Base-by-base conservation (phyloP, 1,284 basidiomycete species). In the Neolentinus lepideus region DNA sequence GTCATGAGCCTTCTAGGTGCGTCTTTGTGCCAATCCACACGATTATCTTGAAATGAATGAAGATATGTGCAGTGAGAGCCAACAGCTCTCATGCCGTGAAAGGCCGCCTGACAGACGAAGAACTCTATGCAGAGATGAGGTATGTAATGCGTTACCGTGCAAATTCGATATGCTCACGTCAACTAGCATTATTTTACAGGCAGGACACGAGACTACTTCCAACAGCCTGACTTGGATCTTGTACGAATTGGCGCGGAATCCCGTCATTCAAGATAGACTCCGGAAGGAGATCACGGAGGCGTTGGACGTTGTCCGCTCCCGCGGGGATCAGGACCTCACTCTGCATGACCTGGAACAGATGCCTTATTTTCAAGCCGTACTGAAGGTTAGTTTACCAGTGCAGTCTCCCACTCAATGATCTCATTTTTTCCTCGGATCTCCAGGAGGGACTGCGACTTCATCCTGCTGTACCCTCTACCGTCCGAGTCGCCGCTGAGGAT, bases 121-220 rank as follows among this genome's bases (percentile, higher is more conserved):
- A 84, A 57, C 65, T 84, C 59, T 59, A 79, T 1, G 66, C 80
- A 6, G 79, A 84, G 62, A 79, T 86, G 74, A 68, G 76, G 76
- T 78, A 58, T 61, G 59, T 64, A 58, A 16, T 59, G 59, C 59
- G 43, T 29, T 22, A 12, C n/a, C n/a, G n/a, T n/a, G n/a, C n/a
- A n/a, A n/a, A n/a, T n/a, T n/a, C n/a, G n/a, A n/a, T n/a, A n/a
- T n/a, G n/a, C n/a, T n/a, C n/a, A n/a, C n/a, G n/a, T n/a, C n/a
- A n/a, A n/a, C n/a, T 31, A 66, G 75, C 14, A 73, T 71, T 6
- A 67, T 78, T 33, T 58, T 78, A 29, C 60, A 73, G 55, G 72
- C 75, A 14, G 78, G 84, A 0, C 77, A 84, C 56, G 80, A 84
- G 57, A 71, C 69, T 11, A 68, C 68, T 19, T 64, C 67, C 25